Evolutionary conservation across 768 basidiomycete genomes (phyloP).

Genomic region (Amanita pallidorosea): DNA sequence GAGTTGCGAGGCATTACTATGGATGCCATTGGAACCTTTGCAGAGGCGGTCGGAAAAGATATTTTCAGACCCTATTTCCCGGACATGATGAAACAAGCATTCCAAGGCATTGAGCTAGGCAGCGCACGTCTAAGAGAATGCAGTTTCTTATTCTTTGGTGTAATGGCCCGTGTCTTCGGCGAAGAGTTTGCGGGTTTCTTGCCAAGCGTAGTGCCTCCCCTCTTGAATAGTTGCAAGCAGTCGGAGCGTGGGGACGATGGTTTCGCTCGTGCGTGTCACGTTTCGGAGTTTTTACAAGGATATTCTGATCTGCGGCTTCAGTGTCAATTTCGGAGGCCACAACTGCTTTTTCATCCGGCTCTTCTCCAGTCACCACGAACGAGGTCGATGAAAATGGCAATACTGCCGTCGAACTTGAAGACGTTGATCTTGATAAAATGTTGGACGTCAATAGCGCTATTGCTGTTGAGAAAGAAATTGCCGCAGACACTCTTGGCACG

Average conservation of each 20-base stretch:
- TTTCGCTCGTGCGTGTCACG: conserved; percentile 27
- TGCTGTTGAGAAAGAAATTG: conserved; percentile 98
- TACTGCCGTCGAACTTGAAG: conserved; percentile 57
- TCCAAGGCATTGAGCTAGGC: conserved; percentile 80
- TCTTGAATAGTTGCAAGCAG: conserved; percentile 77
- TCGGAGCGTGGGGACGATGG: conserved; percentile 63
- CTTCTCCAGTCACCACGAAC: conserved; percentile 62
- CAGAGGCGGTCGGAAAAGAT: conserved; percentile 93
- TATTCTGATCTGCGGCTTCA: conserved; percentile 12
- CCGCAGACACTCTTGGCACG: conserved; percentile 90
- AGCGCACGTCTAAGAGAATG: conserved; percentile 87
- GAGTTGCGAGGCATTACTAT: conserved; percentile 96
- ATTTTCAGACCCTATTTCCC: conserved; percentile 91
- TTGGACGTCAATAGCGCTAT: conserved; percentile 92
- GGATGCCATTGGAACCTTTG: conserved; percentile 98
- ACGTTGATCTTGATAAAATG: conserved; percentile 77
- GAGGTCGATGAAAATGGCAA: conserved; percentile 44
- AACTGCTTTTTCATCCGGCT: conserved; percentile 62
- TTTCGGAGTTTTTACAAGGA: neutral
- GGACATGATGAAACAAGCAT: conserved; percentile 93
- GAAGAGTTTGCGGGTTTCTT: conserved; percentile 90
- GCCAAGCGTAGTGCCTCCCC: conserved; percentile 73
- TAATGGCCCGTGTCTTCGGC: conserved; percentile 95
- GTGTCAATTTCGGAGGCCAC: conserved; percentile 44
- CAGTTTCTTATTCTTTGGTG: conserved; percentile 96